These are phyloP conservation scores for Ocimum tenuiflorum DNA, from an alignment of 257 asterid genomes.

Conservation along the genomic window DNA sequence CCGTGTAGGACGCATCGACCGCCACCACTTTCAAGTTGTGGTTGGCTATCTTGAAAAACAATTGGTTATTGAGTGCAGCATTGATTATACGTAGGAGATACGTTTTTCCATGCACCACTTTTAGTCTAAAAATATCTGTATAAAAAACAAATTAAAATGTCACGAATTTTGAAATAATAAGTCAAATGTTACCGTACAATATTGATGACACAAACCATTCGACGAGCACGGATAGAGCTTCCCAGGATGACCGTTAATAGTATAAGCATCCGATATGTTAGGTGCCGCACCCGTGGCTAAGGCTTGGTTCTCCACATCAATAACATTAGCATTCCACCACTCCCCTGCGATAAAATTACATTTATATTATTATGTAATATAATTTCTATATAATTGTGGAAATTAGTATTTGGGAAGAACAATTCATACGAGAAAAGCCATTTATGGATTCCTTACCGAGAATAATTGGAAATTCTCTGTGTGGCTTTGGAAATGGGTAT, in stretches of 20 bases:
- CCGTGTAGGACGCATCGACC: slow-evolving; percentile 60
- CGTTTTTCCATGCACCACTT: slow-evolving; percentile 45
- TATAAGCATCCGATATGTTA: slow-evolving; percentile 50
- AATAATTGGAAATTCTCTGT: slow-evolving; percentile 52
- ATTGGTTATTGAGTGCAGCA: slow-evolving; percentile 59
- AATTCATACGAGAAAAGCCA: neutral
- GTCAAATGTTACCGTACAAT: neutral
- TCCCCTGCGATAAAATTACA: slow-evolving; percentile 39
- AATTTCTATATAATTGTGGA: neutral
- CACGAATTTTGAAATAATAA: no score
- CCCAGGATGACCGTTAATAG: slow-evolving; percentile 65
- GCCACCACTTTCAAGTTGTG: slow-evolving; percentile 57
- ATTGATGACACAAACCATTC: slow-evolving; percentile 29
- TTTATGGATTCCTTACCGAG: slow-evolving; percentile 32
- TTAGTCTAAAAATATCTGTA: slow-evolving; percentile 38
- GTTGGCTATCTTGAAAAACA: slow-evolving; percentile 59
- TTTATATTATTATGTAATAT: neutral
- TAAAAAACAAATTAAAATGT: neutral
- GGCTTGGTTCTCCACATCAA: slow-evolving; percentile 43
- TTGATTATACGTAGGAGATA: slow-evolving; percentile 71
- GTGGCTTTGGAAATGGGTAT: slow-evolving; percentile 63
- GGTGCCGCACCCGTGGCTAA: slow-evolving; percentile 43
- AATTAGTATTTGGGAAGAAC: neutral
- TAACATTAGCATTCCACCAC: slow-evolving; percentile 68
- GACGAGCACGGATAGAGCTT: slow-evolving; percentile 60